Conservation (phyloP, 2,329 filamentous ascomycete species). For the Trichophyton schoenleinii region DNA sequence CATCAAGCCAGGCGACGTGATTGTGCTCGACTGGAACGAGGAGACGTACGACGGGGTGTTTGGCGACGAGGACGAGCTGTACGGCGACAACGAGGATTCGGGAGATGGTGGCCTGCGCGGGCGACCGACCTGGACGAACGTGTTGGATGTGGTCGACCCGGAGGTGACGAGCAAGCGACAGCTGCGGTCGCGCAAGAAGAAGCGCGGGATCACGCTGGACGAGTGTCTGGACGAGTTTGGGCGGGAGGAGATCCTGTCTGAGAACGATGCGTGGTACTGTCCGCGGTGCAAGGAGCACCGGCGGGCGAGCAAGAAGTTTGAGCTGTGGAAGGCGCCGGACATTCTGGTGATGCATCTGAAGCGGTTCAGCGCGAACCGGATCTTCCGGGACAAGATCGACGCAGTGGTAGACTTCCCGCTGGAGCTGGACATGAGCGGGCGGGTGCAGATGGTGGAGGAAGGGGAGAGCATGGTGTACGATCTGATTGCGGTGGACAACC, state of each 20-base stretch:
- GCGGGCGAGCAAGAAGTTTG: slow-evolving; percentile 88
- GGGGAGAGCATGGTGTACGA: slow-evolving; percentile 81
- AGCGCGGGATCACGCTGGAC: slow-evolving; percentile 67
- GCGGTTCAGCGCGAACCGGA: slow-evolving; percentile 76
- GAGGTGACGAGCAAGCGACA: slow-evolving; percentile 53
- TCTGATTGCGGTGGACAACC: slow-evolving; percentile 88
- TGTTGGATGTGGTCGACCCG: slow-evolving; percentile 45
- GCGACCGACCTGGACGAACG: slow-evolving; percentile 43
- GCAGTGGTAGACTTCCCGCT: slow-evolving; percentile 83
- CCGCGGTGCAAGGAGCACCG: slow-evolving; percentile 89
- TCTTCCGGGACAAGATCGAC: slow-evolving; percentile 80
- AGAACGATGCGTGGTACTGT: slow-evolving; percentile 96
- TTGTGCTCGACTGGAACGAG: slow-evolving; percentile 75
- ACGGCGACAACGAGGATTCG: slow-evolving; percentile 22
- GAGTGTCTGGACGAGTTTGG: slow-evolving; percentile 93
- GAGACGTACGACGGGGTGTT: slow-evolving; percentile 63
- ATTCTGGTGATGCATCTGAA: slow-evolving; percentile 93
- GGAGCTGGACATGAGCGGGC: slow-evolving; percentile 65
- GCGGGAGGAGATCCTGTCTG: slow-evolving; percentile 82
- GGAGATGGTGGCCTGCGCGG: slow-evolving; percentile 43
- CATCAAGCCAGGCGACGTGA: slow-evolving; percentile 67
- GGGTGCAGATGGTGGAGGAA: slow-evolving; percentile 67
- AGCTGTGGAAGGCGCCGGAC: slow-evolving; percentile 92
- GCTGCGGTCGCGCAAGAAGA: slow-evolving; percentile 52
- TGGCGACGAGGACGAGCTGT: slow-evolving; percentile 19